Percentiles rank a stretch among this genome's conserved stretches.
Conservation (phyloP, 1,139 yeast genomes). For the Komagataea norvegica region DNA sequence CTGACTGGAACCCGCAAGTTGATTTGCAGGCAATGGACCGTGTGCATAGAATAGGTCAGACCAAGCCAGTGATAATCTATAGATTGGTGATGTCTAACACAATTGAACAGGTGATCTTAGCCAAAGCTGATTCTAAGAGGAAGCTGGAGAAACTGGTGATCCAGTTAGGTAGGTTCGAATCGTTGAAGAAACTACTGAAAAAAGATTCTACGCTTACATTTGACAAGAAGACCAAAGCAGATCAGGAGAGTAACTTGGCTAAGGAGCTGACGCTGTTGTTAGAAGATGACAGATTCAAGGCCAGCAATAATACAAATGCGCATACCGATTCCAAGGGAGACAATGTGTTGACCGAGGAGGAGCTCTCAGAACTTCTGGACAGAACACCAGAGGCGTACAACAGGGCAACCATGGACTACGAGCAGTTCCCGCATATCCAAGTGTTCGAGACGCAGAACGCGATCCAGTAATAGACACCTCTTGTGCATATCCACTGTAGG, state of each 20-base stretch:
- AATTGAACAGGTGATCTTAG: constrained; percentile 74
- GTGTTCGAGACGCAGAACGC: constrained; percentile 44
- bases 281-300: constrained; percentile 17
- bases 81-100: constrained; percentile 74
- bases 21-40: constrained; percentile 96
- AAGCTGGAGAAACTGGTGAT: constrained; percentile 78
- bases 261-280: constrained; percentile 18
- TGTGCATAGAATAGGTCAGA: constrained; percentile 90
- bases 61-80: constrained; percentile 73
- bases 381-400: constrained; percentile 40
- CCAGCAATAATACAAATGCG: constrained; percentile 1
- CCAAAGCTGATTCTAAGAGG: constrained; percentile 74
- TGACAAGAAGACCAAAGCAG: constrained; percentile 4
- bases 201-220: constrained; percentile 12
- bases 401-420: constrained; percentile 18
- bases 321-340: no score
- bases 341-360: constrained; percentile 27
- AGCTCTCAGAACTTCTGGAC: constrained; percentile 46
- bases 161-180: constrained; percentile 75
- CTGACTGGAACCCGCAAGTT: constrained; percentile 97
- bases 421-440: constrained; percentile 39
- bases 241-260: constrained; percentile 17
- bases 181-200: constrained; percentile 35
- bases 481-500: no score
- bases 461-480: constrained; percentile 5